A percentile compares a stretch with the other conserved stretches of the same genome.
Evolutionary conservation across 495 filamentous ascomycete species (phyloP).

Genomic region (Margaritispora aquatica): DNA sequence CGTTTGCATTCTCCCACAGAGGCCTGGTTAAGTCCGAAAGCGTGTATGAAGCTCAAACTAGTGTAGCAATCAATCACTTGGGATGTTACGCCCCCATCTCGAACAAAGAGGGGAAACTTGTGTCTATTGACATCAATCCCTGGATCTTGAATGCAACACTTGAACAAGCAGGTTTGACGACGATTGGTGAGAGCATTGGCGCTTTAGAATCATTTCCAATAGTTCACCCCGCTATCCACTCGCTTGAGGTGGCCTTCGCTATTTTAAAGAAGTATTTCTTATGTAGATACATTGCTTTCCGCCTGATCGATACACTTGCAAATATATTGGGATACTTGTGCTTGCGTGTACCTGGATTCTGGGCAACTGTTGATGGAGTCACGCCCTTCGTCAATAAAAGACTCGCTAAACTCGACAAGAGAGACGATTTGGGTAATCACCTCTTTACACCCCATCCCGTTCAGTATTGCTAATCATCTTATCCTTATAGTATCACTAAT

Average conservation of each 20-base stretch:
- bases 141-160: neutral
- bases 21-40: neutral
- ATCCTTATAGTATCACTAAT: neutral
- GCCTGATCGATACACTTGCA: neutral
- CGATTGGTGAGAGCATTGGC: neutral
- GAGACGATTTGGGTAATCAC: neutral
- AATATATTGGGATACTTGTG: neutral
- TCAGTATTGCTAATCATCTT: neutral
- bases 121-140: neutral
- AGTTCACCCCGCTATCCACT: neutral
- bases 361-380: neutral
- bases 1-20: neutral
- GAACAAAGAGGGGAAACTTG: neutral
- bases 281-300: neutral
- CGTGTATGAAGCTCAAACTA: neutral
- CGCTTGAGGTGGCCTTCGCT: neutral
- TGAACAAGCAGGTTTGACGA: neutral
- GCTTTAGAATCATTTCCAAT: neutral
- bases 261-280: neutral
- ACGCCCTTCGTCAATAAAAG: neutral
- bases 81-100: neutral
- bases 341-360: neutral
- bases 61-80: neutral
- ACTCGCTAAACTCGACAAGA: neutral
- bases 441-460: neutral